Evolutionary conservation across 2,329 filamentous ascomycete species (phyloP).

Genomic region (Falciphora oryzae): DNA sequence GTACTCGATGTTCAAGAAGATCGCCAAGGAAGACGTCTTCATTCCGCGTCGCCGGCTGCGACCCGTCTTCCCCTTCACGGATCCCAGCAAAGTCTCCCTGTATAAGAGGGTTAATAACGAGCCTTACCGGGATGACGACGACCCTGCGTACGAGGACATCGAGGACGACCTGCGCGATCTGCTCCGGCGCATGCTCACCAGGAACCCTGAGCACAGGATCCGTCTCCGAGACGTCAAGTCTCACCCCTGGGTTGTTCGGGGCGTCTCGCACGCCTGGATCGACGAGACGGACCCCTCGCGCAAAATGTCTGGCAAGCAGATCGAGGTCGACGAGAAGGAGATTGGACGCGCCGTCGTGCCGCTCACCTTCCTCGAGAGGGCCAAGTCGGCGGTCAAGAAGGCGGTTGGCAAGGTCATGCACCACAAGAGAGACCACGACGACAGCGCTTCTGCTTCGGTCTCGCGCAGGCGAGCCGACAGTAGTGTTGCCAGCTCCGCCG

Average conservation of each 20-base stretch:
- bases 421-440: conserved; percentile 50
- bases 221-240: conserved; percentile 87
- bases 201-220: conserved; percentile 85
- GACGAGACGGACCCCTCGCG: conserved; percentile 85
- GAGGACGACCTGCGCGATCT: conserved; percentile 76
- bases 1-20: conserved; percentile 84
- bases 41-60: conserved; percentile 78
- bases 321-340: conserved; percentile 87
- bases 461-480: conserved; percentile 53
- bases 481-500: conserved; percentile 58
- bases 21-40: conserved; percentile 88
- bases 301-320: conserved; percentile 73
- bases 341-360: conserved; percentile 87
- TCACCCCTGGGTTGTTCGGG: conserved; percentile 83
- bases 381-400: conserved; percentile 71
- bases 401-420: conserved; percentile 59
- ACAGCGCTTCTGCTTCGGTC: conserved; percentile 35
- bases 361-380: conserved; percentile 78
- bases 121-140: conserved; percentile 69
- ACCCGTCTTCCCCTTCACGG: conserved; percentile 59
- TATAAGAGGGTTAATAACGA: conserved; percentile 54
- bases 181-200: conserved; percentile 71
- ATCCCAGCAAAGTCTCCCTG: conserved; percentile 47
- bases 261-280: conserved; percentile 79
- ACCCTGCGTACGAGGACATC: conserved; percentile 79